phyloP scores from a whole-genome alignment of 768 basidiomycete genomes.

The Lactarius vividus region DNA sequence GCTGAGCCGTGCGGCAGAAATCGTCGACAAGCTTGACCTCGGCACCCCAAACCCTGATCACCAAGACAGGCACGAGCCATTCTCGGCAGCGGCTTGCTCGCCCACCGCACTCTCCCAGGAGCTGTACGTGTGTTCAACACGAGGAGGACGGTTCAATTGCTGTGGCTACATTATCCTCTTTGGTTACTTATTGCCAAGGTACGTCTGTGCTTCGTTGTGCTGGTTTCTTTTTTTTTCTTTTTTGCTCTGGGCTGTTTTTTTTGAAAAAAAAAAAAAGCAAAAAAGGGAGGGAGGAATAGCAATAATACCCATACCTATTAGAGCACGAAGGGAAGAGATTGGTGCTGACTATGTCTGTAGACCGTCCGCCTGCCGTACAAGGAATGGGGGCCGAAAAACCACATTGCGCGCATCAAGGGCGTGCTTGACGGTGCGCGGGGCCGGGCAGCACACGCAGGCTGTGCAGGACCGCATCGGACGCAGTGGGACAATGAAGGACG shows the following conservation, averaged over 20 bases:
- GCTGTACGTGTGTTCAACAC: conserved; percentile 94
- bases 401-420: conserved; percentile 79
- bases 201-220: conserved; percentile 34
- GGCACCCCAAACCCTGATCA: conserved; percentile 82
- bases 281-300: no score
- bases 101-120: conserved; percentile 95
- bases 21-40: conserved; percentile 86
- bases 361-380: conserved; percentile 82
- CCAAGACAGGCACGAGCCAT: conserved; percentile 93
- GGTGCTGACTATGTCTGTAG: conserved; percentile 37
- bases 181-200: conserved; percentile 80
- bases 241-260: neutral
- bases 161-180: conserved; percentile 77
- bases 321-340: neutral
- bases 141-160: conserved; percentile 94
- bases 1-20: conserved; percentile 86
- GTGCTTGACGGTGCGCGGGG: conserved; percentile 78
- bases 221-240: no score
- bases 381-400: conserved; percentile 87
- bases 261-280: neutral
- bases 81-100: conserved; percentile 83
- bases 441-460: conserved; percentile 89
- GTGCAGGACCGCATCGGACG: conserved; percentile 90
- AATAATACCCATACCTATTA: no score
- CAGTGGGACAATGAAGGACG: conserved; percentile 95